phyloP scores from a whole-genome alignment of 352 stramenopile species.

The Thalassiosira pacifica region DNA sequence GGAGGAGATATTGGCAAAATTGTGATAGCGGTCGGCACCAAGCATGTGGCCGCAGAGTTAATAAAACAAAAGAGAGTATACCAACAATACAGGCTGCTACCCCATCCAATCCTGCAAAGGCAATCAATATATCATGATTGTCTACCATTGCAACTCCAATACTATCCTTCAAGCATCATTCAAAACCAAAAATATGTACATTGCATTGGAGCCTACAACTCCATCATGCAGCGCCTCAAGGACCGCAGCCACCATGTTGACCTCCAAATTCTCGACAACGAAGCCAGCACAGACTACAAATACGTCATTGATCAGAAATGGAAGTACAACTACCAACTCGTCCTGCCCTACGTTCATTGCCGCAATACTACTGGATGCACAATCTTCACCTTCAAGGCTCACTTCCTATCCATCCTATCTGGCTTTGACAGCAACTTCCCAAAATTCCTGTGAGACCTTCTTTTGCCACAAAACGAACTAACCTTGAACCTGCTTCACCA shows the following conservation, averaged over 20 bases:
- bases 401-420: conserved; percentile 49
- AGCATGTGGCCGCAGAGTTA: too few relatives aligned
- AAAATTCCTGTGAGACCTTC: conserved; percentile 35
- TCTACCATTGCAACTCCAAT: background rate
- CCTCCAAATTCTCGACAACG: conserved; percentile 40
- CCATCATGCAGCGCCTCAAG: background rate
- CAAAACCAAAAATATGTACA: background rate
- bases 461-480: conserved; percentile 46
- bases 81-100: conserved; percentile 5
- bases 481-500: conserved; percentile 52
- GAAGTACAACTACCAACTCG: conserved; percentile 5
- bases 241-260: background rate
- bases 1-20: too few relatives aligned
- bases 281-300: conserved; percentile 14
- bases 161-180: background rate
- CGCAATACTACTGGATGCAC: conserved; percentile 52
- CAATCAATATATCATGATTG: conserved; percentile 23
- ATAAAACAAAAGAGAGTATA: too few relatives aligned
- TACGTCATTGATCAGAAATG: background rate
- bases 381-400: conserved; percentile 71
- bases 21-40: too few relatives aligned
- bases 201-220: conserved; percentile 1
- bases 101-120: background rate
- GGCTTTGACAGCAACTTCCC: conserved; percentile 31
- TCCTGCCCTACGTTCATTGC: conserved; percentile 51